phyloP scores from a whole-genome alignment of 768 basidiomycete species.

The Tephrocybe sp. region DNA sequence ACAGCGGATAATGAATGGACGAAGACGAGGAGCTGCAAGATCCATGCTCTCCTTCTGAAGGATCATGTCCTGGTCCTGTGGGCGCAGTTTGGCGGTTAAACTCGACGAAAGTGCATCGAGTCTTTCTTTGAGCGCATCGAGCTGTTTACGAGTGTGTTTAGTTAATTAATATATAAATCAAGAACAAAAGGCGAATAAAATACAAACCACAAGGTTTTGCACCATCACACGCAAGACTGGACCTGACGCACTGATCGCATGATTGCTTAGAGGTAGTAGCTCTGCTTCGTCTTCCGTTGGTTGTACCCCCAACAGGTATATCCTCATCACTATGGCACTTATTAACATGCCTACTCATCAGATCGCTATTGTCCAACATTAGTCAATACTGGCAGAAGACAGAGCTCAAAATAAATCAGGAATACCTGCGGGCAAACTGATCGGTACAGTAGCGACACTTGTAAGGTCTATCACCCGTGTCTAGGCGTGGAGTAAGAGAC shows the following conservation, averaged over 20 bases:
- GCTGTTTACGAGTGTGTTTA: conserved; percentile 34
- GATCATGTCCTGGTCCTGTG: conserved; percentile 61
- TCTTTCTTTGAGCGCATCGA: conserved; percentile 71
- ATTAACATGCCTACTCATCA: conserved; percentile 81
- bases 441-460: conserved; percentile 85
- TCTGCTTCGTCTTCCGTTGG: conserved; percentile 61
- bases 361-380: conserved; percentile 49
- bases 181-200: conserved; percentile 14
- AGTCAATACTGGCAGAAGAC: neutral
- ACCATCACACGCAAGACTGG: conserved; percentile 73
- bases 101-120: conserved; percentile 76
- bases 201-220: conserved; percentile 79
- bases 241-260: conserved; percentile 80
- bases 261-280: conserved; percentile 54
- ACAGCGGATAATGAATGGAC: neutral
- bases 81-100: conserved; percentile 83
- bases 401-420: conserved; percentile 9
- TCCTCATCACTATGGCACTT: conserved; percentile 82
- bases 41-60: neutral
- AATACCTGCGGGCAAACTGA: conserved; percentile 81
- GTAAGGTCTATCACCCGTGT: conserved; percentile 87
- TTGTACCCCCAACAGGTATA: conserved; percentile 41
- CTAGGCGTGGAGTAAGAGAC: conserved; percentile 32
- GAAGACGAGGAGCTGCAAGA: neutral
- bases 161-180: neutral